These are phyloP conservation scores for Microbotryum violaceum DNA, from an alignment of 1,284 basidiomycete species.

Conservation along the genomic window DNA sequence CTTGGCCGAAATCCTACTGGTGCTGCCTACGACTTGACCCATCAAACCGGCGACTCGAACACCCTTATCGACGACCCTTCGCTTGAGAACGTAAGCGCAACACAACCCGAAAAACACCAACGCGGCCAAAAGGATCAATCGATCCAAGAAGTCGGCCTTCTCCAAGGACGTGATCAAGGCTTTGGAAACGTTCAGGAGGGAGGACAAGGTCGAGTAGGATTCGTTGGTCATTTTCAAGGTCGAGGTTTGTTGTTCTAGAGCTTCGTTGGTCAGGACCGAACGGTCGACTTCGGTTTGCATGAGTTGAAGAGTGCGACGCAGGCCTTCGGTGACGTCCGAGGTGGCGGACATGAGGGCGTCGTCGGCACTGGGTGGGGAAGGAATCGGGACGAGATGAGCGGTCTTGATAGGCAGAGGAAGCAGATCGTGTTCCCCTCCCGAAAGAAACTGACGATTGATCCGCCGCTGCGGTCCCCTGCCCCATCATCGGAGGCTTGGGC, in stretches of 20 bases:
- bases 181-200: conserved; percentile 67
- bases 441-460: conserved; percentile 6
- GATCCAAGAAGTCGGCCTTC: conserved; percentile 83
- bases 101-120: conserved; percentile 76
- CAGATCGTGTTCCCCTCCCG: no score
- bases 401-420: neutral
- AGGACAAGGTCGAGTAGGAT: conserved; percentile 68
- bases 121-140: conserved; percentile 66
- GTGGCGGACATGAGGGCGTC: conserved; percentile 80
- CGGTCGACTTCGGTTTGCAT: conserved; percentile 87
- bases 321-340: conserved; percentile 73
- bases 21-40: neutral
- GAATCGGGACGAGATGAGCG: neutral
- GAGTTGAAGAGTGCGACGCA: conserved; percentile 69
- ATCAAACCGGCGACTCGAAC: conserved; percentile 12
- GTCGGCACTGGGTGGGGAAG: conserved; percentile 48
- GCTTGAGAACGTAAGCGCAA: conserved; percentile 75
- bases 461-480: neutral
- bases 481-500: neutral
- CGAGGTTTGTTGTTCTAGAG: conserved; percentile 72
- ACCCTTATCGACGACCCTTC: conserved; percentile 61
- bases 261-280: conserved; percentile 73
- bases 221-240: conserved; percentile 64
- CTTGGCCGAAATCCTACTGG: neutral
- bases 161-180: conserved; percentile 76